Base-by-base conservation (phyloP, 768 basidiomycete genomes). In the Panellus pusillus region DNA sequence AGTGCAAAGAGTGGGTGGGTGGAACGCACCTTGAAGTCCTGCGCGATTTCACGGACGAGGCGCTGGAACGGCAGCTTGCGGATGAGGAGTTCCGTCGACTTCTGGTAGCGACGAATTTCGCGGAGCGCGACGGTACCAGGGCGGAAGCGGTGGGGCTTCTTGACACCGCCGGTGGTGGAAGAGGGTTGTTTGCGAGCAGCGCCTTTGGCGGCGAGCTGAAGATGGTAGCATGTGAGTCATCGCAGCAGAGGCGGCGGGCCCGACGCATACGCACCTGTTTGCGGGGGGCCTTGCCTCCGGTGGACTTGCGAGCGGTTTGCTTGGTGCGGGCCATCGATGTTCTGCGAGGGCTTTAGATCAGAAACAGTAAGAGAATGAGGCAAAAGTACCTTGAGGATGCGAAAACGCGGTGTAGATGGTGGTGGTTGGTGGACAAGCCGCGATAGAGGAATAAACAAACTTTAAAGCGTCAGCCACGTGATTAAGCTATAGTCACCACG, bases 41-140 rank as follows among this genome's bases (percentile, higher is more conserved):
- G 81, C 50, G 81, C 81, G 57, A 81, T 82, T 66, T 82, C 80
- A 68, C 80, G 78, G 50, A 82, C 79, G 56, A 81, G 68, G 41
- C 79, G 71, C 59, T 61, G 59, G 59, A 61, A 61, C 47, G 59
- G 59, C 19, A 61, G 55, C 49, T 61, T 61, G 55, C 59, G 55
- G 52, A 61, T 61, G 52, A 61, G 59, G 9, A 61, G 55, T 48
- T 61, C 59, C 17, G 59, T 61, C 19, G 55, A 57, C 59, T 61
- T 61, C 39, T 61, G 59, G 55, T 61, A 61, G 45, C 59, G 59
- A 43, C 59, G 42, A 37, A 61, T 61, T 48, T 61, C 59, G 41
- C 59, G 59, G 52, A 61, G 59, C 15, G 59, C 59, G 59, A 61
- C 59, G 37, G 59, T 61, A 46, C 59, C 59, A 45, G 59, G 59